Percentiles rank a stretch among this genome's conserved stretches.
These are phyloP conservation scores for Ceratobasidium sp. DNA, from an alignment of 1,284 basidiomycete species.

Conservation along the genomic window DNA sequence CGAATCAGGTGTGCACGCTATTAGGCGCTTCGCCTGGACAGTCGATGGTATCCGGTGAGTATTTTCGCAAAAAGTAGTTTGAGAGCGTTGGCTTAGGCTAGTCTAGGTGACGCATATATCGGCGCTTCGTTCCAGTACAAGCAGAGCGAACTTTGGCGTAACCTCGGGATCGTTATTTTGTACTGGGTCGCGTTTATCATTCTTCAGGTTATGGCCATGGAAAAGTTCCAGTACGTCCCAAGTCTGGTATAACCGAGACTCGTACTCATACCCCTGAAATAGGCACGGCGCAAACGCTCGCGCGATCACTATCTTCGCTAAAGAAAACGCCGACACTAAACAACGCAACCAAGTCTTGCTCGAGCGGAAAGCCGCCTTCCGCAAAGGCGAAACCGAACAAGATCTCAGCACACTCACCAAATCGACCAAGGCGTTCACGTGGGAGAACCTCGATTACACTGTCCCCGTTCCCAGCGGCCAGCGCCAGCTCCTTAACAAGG, in stretches of 20 bases:
- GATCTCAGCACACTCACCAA: conserved; percentile 37
- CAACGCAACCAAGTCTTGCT: conserved; percentile 72
- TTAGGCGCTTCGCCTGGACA: conserved; percentile 50
- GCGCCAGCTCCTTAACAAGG: conserved; percentile 63
- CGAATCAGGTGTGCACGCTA: conserved; percentile 53
- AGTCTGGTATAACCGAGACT: conserved; percentile 2
- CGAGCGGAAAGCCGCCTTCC: conserved; percentile 63
- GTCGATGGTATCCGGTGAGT: conserved; percentile 46
- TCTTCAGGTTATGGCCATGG: conserved; percentile 71
- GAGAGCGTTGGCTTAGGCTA: conserved; percentile 60
- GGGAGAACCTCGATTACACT: conserved; percentile 61
- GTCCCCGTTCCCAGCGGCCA: conserved; percentile 65
- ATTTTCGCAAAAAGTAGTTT: not conserved
- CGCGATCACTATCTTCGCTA: conserved; percentile 75
- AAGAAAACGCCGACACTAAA: conserved; percentile 77
- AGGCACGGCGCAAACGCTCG: conserved; percentile 65
- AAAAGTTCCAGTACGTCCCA: conserved; percentile 71
- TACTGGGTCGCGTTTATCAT: conserved; percentile 79
- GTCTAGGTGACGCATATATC: conserved; percentile 44
- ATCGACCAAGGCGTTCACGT: conserved; percentile 59
- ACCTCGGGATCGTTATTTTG: conserved; percentile 60
- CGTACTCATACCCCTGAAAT: conserved; percentile 50
- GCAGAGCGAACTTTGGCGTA: conserved; percentile 56
- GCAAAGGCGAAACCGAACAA: conserved; percentile 39
- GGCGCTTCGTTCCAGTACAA: conserved; percentile 52